Conservation (phyloP, 495 filamentous ascomycete species). For the Penicillium canariense region DNA sequence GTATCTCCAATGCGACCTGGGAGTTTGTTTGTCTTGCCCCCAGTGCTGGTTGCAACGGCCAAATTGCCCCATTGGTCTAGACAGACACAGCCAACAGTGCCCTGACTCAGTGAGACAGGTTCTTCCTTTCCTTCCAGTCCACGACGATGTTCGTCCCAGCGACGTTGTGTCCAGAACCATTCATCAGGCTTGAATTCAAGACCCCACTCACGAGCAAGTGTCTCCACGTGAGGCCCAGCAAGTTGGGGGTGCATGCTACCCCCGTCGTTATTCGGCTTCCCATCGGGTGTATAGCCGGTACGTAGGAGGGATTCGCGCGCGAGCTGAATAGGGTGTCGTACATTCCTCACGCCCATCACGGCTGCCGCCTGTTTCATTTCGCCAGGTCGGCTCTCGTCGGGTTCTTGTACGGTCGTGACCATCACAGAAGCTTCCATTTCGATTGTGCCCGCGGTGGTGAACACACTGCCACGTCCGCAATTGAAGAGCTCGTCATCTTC, state of each 20-base stretch:
- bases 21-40: constrained; percentile 85
- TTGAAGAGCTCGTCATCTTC: constrained; percentile 88
- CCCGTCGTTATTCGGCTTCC: constrained; percentile 29
- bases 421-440: constrained; percentile 91
- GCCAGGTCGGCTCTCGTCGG: constrained; percentile 28
- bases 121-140: constrained; percentile 54
- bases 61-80: constrained; percentile 70
- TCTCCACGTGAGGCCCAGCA: constrained; percentile 64
- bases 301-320: constrained; percentile 69
- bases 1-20: constrained; percentile 86
- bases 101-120: constrained; percentile 53
- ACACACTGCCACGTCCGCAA: constrained; percentile 80
- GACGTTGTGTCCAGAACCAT: constrained; percentile 75
- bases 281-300: constrained; percentile 38
- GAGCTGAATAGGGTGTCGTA: constrained; percentile 77
- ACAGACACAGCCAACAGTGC: constrained; percentile 81
- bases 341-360: constrained; percentile 65
- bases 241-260: constrained; percentile 66
- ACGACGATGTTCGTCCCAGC: constrained; percentile 80
- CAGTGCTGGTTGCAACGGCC: constrained; percentile 81
- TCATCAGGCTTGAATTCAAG: constrained; percentile 62
- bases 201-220: constrained; percentile 62
- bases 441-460: constrained; percentile 75
- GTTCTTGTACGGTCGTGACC: constrained; percentile 53
- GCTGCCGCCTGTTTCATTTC: constrained; percentile 73